Base-by-base conservation (phyloP, 2,329 filamentous ascomycete genomes). In the Tricladium varicosporioides region DNA sequence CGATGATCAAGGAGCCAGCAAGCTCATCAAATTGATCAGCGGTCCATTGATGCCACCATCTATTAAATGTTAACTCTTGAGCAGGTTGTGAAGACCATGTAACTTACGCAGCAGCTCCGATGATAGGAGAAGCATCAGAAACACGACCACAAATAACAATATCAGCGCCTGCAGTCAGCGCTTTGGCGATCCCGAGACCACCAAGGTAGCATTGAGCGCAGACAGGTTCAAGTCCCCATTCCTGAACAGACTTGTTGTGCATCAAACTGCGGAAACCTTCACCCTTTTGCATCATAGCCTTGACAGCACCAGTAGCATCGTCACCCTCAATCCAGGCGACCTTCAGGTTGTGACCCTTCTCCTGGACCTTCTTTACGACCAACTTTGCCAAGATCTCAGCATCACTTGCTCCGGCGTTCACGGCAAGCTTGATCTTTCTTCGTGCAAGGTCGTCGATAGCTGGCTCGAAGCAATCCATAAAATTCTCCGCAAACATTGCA, bases 321-420 rank as follows among this genome's bases (percentile, higher is more conserved):
- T 80, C 77, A 0, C 77, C 78, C 0, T 67, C 65, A 2, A 80
- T 71, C 52, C 75, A 79, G 0, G 75, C 76, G 15, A 80, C 71
- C 48, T 72, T 74, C 15, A 79, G 57, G 18, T 69, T 48, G 9
- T 57, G 45, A 1, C 57, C 57, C 15, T 33, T 31, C 5, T 59
- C 53, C n/a, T 54, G 54, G 5, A 60, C 51, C 32, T 50, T 57
- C 51, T 58, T 33, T 1, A 76, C 75, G 14, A 83, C 63, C 1
- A 73, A 76, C 55, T 74, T 72, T 31, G 47, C 47, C 40, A 57
- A 32, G 40, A 50, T 49, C 56, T 74, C 72, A 0, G 80, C 79
- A 60, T 82, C 78, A 14, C 77, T 72, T 2, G 76, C 78, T 2
- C 81, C 81, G 4, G 80, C 80, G 65, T 83, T 82, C 46, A 80